These are phyloP conservation scores for Mallotus repandus DNA, from an alignment of 441 rosid species.

Conservation along the genomic window DNA sequence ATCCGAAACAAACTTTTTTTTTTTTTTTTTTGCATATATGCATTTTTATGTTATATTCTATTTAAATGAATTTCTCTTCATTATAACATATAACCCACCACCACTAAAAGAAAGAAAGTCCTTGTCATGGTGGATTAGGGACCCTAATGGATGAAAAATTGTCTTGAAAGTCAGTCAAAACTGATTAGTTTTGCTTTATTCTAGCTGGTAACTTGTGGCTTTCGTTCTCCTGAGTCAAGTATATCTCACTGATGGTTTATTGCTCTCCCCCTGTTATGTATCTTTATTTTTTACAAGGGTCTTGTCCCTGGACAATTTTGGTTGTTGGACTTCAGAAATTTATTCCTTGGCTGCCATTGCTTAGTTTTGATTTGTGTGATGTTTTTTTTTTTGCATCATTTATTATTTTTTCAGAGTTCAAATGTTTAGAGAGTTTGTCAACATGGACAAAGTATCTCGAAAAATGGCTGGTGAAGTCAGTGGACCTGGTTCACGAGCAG, in stretches of 20 bases:
- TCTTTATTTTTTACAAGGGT: background rate
- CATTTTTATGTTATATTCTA: background rate
- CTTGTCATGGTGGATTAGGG: background rate
- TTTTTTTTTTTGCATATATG: background rate
- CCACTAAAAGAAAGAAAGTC: background rate
- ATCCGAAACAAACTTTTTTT: slow-evolving; percentile 3
- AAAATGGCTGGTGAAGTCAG: slow-evolving; percentile 90
- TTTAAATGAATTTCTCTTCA: background rate
- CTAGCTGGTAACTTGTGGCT: background rate
- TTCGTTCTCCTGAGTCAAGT: background rate
- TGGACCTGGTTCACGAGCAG: slow-evolving; percentile 84
- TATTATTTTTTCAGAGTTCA: slow-evolving; percentile 66
- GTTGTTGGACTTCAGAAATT: slow-evolving; percentile 5
- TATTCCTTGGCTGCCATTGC: slow-evolving; percentile 2
- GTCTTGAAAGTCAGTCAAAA: background rate
- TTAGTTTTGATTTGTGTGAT: slow-evolving; percentile 19
- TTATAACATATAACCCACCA: background rate
- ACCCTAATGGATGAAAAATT: background rate
- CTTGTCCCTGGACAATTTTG: slow-evolving; percentile 7
- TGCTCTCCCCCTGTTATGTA: background rate
- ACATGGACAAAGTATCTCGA: slow-evolving; percentile 88
- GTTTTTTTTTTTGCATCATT: slow-evolving; percentile 23
- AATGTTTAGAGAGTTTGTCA: slow-evolving; percentile 92
- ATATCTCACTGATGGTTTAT: background rate
- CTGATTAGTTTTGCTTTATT: background rate